Base-by-base conservation (phyloP, 345 rosid genomes). In the Trapa incisa region DNA sequence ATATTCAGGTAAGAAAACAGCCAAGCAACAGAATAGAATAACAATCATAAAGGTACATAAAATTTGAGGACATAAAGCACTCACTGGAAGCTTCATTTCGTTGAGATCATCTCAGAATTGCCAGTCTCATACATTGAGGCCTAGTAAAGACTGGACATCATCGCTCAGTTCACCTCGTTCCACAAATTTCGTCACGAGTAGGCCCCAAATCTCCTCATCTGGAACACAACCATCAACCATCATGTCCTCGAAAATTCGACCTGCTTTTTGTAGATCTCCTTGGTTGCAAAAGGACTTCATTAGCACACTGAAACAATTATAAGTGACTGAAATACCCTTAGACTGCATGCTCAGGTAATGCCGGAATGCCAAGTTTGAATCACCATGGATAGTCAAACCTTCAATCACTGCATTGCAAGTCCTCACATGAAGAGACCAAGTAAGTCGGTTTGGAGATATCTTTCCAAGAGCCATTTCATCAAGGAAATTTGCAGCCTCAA, bases 401-500 rank as follows among this genome's bases (percentile, higher is more conserved):
- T 56, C 75, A 66, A 82, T 82, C 35, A 86, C 91, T 53, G 36
- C 79, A 80, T 87, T 88, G 69, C 85, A 75, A 45, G 79, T 82
- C 80, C 81, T 81, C 61, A 86, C 86, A 74, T 84, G 96, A 56
- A 88, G 77, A 75, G 83, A 78, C 95, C 94, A 86, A 50, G 96
- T 87, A 52, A 93, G 65, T 56, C 88, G 84, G 73, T 75, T 88
- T 37, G 92, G 96, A 52, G 84, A 71, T 61, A 80, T 76, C 47
- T 86, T 76, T 61, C 77, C 83, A 47, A 90, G 80, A 35, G 88
- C 67, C 96, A 90, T 88, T 80, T 93, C 98, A 52, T 88, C 98
- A 2, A 90, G 84, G 73, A 85, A 85, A 77, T 83, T 86, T 29
- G 96, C 96, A 77, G 96, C 97, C 82, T 87, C 91, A 56, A 47